Conservation (phyloP, 371 early-diverging fungal genomes). For the Mucor mucedo region DNA sequence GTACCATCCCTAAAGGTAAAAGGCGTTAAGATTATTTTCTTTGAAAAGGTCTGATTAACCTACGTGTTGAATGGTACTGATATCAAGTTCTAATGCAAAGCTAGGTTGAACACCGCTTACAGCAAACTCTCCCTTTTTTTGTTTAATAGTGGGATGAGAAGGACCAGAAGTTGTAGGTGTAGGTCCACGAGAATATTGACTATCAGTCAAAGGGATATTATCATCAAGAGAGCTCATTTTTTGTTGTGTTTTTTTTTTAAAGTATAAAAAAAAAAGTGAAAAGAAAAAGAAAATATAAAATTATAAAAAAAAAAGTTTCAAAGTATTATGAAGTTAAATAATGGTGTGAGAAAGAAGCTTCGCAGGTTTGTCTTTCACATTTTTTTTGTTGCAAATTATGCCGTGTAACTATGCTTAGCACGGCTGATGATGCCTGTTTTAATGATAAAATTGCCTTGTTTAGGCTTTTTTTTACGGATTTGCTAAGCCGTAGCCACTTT, state of each 20-base stretch:
- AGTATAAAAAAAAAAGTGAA: background rate
- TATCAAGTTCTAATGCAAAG: conserved; percentile 41
- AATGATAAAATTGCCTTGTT: background rate
- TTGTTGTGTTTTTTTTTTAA: background rate
- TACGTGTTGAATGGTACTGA: conserved; percentile 24
- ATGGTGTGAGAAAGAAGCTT: conserved; percentile 3
- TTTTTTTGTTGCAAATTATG: background rate
- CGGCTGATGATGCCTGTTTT: background rate
- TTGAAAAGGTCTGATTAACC: background rate
- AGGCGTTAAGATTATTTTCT: background rate
- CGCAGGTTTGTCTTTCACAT: background rate
- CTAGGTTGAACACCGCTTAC: conserved; percentile 33
- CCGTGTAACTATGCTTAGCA: background rate
- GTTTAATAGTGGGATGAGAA: background rate
- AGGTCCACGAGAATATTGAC: background rate
- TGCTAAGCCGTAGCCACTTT: background rate
- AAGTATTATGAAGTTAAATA: conserved; percentile 3
- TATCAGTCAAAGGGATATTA: conserved; percentile 10
- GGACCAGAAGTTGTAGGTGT: background rate
- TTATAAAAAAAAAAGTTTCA: background rate
- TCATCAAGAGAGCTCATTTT: conserved; percentile 5
- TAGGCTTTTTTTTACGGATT: background rate
- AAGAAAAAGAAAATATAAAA: background rate
- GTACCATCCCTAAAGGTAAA: conserved; percentile 40
- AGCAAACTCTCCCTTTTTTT: conserved; percentile 21